A percentile compares a stretch with the other conserved stretches of the same genome.
Evolutionary conservation across 2,329 filamentous ascomycete species (phyloP).

Genomic region (Lecanoromycetidae sp.): DNA sequence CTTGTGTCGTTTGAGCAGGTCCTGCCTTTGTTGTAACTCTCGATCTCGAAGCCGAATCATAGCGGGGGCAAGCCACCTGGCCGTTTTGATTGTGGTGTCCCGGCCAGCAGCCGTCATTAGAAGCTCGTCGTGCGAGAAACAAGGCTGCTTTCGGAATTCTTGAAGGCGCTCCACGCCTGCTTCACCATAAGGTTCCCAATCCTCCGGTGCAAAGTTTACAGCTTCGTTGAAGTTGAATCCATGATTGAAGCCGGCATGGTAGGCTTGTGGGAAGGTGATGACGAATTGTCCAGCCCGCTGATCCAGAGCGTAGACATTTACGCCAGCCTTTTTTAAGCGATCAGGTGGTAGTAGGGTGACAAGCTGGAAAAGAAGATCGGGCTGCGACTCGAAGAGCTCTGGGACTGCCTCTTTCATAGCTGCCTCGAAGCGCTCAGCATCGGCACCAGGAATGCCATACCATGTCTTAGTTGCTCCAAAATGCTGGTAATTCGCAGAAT

Average conservation of each 20-base stretch:
- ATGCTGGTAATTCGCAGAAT: constrained; percentile 96
- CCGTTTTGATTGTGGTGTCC: constrained; percentile 71
- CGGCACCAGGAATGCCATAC: constrained; percentile 93
- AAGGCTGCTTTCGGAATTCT: constrained; percentile 79
- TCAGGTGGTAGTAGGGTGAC: constrained; percentile 93
- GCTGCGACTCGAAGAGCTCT: constrained; percentile 92
- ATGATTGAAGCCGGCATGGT: constrained; percentile 96
- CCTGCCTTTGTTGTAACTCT: constrained; percentile 55
- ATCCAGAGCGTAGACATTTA: constrained; percentile 87
- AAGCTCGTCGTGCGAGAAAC: constrained; percentile 94
- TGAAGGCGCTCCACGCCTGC: constrained; percentile 76
- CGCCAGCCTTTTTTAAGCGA: constrained; percentile 82
- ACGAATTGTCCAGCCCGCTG: constrained; percentile 93
- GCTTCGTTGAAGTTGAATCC: constrained; percentile 99
- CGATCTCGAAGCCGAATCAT: constrained; percentile 64
- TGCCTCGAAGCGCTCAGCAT: constrained; percentile 86
- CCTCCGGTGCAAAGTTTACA: constrained; percentile 88
- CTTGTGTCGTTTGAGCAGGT: constrained; percentile 56
- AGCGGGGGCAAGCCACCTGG: constrained; percentile 88
- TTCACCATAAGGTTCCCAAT: constrained; percentile 90
- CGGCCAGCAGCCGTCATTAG: constrained; percentile 79
- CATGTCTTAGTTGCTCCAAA: constrained; percentile 97
- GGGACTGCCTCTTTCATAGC: constrained; percentile 94
- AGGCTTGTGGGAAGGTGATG: constrained; percentile 91
- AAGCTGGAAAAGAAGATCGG: constrained; percentile 88